Base-by-base conservation (phyloP, 495 filamentous ascomycete species). In the Tricharina praecox region DNA sequence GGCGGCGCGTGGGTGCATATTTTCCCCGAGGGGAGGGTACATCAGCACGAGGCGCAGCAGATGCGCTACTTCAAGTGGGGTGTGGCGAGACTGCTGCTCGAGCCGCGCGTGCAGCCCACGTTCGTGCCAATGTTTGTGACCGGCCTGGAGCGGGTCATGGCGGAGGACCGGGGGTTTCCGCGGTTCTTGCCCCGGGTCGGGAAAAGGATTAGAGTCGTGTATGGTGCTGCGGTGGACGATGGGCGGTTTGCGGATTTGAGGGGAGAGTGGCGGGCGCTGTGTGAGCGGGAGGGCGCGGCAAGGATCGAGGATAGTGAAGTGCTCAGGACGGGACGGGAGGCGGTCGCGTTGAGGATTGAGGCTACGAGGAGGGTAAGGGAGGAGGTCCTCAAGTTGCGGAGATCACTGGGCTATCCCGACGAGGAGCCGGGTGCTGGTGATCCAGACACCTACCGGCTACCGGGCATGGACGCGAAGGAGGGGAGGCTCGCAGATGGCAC, bases 11-110 rank as follows among this genome's bases (percentile, higher is more conserved):
- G 88, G 90, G 67, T 96, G 2, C 90, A 97, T 64, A 80, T 96
- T 35, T 97, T 95, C 65, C 90, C 90, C 28, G 90, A 97, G 63
- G 90, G 85, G 11, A 79, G 78, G 52, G 82, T 94, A 4, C 87
- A 96, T 64, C 90, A 97, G 66, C 76, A 86, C 47, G 75, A 81
- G 2, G 62, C 70, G 24, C 76, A 78, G 52, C 74, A 76, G 28
- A 79, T 95, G 74, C 81, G 88, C 9, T 97, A 97, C 67, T 94
- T 94, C 73, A 93, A 90, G 63, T 97, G 90, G 90, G 90, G 90
- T 4, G 67, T 95, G 4, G 80, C 87, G 3, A 75, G 90, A 1
- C 66, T 94, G 30, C 88, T 97, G 43, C 71, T 97, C 8, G 90
- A 97, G 62, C 67, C 79, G 39, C 81, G 84, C 21, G 80, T 81